Evolutionary conservation across 768 basidiomycete genomes (phyloP).

Genomic region (Xerocomellus amylosporus): DNA sequence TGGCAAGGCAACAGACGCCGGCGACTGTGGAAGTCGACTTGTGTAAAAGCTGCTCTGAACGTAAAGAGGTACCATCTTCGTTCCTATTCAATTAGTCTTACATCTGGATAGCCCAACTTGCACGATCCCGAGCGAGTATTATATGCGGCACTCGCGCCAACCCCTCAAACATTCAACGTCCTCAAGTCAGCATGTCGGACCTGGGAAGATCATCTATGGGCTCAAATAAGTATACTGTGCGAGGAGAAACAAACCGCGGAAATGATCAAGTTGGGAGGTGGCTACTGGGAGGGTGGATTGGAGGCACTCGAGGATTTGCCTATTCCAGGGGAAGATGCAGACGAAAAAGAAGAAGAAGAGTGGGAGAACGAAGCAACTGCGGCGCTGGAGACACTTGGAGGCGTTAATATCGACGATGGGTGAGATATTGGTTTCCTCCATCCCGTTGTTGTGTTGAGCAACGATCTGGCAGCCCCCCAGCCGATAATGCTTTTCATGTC

Average conservation of each 20-base stretch:
- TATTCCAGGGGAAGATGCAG: constrained; percentile 25
- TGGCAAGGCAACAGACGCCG: constrained; percentile 78
- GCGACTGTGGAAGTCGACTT: constrained; percentile 85
- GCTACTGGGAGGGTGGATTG: constrained; percentile 77
- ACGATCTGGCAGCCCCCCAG: constrained; percentile 43
- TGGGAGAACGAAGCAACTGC: constrained; percentile 66
- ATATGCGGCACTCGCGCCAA: constrained; percentile 82
- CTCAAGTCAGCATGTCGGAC: constrained; percentile 76
- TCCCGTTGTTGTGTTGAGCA: constrained; percentile 2
- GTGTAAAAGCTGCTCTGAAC: constrained; percentile 73
- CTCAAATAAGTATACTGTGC: constrained; percentile 74
- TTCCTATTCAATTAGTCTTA: constrained; percentile 4
- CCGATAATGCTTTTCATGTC: constrained; percentile 76
- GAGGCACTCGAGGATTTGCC: constrained; percentile 42
- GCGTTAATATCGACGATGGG: constrained; percentile 64
- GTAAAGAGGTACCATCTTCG: constrained; percentile 35
- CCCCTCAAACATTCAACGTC: constrained; percentile 57
- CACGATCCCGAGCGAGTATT: constrained; percentile 76
- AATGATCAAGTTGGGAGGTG: constrained; percentile 59
- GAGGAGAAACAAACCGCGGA: constrained; percentile 77
- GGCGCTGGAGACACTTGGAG: constrained; percentile 56
- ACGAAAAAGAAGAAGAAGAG: constrained; percentile 45
- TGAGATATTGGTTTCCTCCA: constrained; percentile 29
- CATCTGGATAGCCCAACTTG: constrained; percentile 45
- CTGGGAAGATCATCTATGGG: constrained; percentile 98